phyloP scores from a whole-genome alignment of 352 stramenopile genomes.

The Pythium oligandrum region DNA sequence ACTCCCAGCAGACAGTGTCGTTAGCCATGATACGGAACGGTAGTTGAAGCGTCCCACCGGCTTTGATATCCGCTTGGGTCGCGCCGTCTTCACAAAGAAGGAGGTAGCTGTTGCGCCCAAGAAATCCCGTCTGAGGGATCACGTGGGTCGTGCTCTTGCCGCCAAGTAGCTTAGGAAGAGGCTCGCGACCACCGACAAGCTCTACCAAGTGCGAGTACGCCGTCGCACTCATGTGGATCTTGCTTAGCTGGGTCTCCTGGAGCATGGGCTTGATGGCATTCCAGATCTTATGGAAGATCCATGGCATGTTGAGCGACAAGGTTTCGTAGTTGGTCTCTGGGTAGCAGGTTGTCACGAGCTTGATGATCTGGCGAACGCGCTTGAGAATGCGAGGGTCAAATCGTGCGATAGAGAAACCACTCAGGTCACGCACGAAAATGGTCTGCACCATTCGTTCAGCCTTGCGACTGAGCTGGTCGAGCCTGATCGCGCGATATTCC shows the following conservation, averaged over 20 bases:
- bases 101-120: conserved; percentile 56
- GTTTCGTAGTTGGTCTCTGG: conserved; percentile 53
- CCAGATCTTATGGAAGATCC: conserved; percentile 77
- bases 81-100: conserved; percentile 68
- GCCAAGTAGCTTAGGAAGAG: conserved; percentile 48
- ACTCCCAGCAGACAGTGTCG: conserved; percentile 78
- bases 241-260: conserved; percentile 56
- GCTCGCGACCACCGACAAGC: conserved; percentile 41
- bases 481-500: conserved; percentile 56
- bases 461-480: conserved; percentile 61
- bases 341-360: conserved; percentile 59
- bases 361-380: conserved; percentile 32
- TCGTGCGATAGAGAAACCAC: conserved; percentile 55
- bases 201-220: conserved; percentile 40
- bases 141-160: conserved; percentile 44
- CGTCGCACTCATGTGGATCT: conserved; percentile 55
- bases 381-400: conserved; percentile 51
- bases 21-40: conserved; percentile 67
- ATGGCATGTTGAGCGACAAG: conserved; percentile 56
- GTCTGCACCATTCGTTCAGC: conserved; percentile 52
- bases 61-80: conserved; percentile 59
- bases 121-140: conserved; percentile 61
- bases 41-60: conserved; percentile 50
- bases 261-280: conserved; percentile 44
- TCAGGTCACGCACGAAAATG: conserved; percentile 58